phyloP scores from a whole-genome alignment of 2,329 filamentous ascomycete species.

The Epichloe gansuensis region DNA sequence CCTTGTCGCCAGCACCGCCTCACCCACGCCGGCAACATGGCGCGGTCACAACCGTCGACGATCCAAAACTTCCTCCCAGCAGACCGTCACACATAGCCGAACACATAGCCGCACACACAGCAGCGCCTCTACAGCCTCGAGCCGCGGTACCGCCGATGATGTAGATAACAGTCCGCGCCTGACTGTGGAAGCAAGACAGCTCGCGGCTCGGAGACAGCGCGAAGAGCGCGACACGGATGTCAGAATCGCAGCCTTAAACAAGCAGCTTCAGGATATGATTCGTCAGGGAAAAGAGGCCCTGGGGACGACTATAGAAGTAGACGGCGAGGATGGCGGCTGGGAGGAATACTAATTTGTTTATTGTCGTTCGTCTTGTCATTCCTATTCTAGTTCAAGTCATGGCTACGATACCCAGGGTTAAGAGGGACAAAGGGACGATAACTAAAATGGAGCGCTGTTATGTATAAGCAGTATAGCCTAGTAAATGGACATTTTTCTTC shows the following conservation, averaged over 20 bases:
- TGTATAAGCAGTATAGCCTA: background rate
- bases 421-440: background rate
- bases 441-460: background rate
- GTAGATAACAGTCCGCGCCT: constrained; percentile 34
- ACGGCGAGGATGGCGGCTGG: constrained; percentile 32
- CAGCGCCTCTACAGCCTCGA: constrained; percentile 28
- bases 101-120: constrained; percentile 34
- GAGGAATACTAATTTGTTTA: constrained; percentile 14
- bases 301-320: constrained; percentile 57
- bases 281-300: constrained; percentile 77
- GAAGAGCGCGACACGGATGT: constrained; percentile 70
- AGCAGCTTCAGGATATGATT: constrained; percentile 74
- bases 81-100: constrained; percentile 25
- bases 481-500: background rate
- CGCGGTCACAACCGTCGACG: constrained; percentile 10
- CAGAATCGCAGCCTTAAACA: constrained; percentile 67
- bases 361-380: background rate
- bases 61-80: constrained; percentile 4
- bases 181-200: constrained; percentile 55
- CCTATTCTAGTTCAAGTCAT: background rate
- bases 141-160: constrained; percentile 11
- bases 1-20: constrained; percentile 11
- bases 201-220: constrained; percentile 56
- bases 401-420: constrained; percentile 5
- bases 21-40: constrained; percentile 11